Conservation (phyloP, 495 filamentous ascomycete species). For the Chaetomium fimeti region DNA sequence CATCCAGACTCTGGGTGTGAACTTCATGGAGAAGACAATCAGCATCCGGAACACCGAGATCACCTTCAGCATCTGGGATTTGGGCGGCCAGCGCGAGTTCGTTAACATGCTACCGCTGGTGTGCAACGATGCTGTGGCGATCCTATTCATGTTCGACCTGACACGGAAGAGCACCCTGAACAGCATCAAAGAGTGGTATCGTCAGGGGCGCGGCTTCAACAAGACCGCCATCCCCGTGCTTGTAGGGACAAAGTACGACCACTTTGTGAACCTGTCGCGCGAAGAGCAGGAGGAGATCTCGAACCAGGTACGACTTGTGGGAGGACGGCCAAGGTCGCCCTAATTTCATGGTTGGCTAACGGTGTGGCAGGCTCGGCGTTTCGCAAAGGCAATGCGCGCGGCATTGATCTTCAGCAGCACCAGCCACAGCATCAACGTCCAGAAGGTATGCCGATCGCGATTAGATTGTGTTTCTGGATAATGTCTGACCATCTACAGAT, state of each 20-base stretch:
- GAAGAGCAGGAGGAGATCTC: constrained; percentile 99
- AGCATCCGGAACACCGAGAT: constrained; percentile 99
- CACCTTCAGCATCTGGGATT: constrained; percentile 98
- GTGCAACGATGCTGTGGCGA: constrained; percentile 97
- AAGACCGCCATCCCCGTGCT: constrained; percentile 98
- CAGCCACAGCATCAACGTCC: constrained; percentile 98
- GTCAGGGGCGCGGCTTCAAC: constrained; percentile 96
- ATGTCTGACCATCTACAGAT: constrained; percentile 59
- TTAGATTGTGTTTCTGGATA: background rate
- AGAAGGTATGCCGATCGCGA: constrained; percentile 66
- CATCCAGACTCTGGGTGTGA: constrained; percentile 96
- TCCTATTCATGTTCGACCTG: constrained; percentile 98
- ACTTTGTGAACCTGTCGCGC: constrained; percentile 95
- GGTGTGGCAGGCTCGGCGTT: constrained; percentile 72
- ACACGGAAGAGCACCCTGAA: constrained; percentile 97
- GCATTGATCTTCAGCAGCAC: constrained; percentile 97
- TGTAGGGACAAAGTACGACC: constrained; percentile 97
- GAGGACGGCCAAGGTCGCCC: background rate
- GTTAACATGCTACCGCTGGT: constrained; percentile 99
- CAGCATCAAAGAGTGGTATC: constrained; percentile 99
- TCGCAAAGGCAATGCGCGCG: constrained; percentile 97
- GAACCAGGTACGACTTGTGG: constrained; percentile 66
- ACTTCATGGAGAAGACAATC: constrained; percentile 99
- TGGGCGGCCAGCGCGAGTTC: constrained; percentile 96
- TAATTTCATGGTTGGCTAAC: constrained; percentile 8